Evolutionary conservation across 371 early-diverging fungal species (phyloP).

Genomic region (Globomyces sp.): DNA sequence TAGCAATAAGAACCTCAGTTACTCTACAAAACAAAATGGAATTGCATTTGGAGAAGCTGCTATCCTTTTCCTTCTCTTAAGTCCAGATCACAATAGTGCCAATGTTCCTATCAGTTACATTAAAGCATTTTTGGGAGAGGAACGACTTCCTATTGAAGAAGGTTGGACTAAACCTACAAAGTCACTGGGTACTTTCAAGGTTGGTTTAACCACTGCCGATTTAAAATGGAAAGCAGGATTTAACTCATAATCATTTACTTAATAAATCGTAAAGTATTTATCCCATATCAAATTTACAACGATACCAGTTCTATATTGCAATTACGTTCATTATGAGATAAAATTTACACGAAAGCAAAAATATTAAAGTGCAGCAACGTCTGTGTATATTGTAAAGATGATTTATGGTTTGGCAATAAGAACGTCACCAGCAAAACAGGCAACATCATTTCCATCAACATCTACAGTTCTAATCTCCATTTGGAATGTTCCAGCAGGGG

Average conservation of each 20-base stretch:
- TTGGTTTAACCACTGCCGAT: background rate
- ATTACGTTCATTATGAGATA: too few species aligned
- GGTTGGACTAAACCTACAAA: slow-evolving; percentile 12
- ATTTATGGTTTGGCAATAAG: background rate
- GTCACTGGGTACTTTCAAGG: background rate
- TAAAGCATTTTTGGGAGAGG: slow-evolving; percentile 10
- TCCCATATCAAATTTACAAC: too few species aligned
- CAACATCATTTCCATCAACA: background rate
- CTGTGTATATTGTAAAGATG: background rate
- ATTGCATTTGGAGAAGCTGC: slow-evolving; percentile 27
- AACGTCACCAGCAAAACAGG: slow-evolving; percentile 7
- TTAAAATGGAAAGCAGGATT: slow-evolving; percentile 15
- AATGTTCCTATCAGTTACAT: background rate
- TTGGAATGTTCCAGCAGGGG: slow-evolving; percentile 3
- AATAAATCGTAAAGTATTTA: too few species aligned
- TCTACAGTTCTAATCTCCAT: background rate
- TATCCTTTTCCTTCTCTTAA: slow-evolving; percentile 12
- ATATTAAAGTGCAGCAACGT: background rate
- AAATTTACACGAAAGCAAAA: too few species aligned
- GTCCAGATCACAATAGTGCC: slow-evolving; percentile 12
- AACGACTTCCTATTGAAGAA: slow-evolving; percentile 14
- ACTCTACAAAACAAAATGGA: slow-evolving; percentile 18
- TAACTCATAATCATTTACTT: background rate
- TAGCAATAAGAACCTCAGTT: slow-evolving; percentile 24
- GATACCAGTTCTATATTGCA: too few species aligned